A percentile compares a stretch with the other conserved stretches of the same genome.
phyloP scores from a whole-genome alignment of 495 filamentous ascomycete genomes.

The Trichoderma virens region DNA sequence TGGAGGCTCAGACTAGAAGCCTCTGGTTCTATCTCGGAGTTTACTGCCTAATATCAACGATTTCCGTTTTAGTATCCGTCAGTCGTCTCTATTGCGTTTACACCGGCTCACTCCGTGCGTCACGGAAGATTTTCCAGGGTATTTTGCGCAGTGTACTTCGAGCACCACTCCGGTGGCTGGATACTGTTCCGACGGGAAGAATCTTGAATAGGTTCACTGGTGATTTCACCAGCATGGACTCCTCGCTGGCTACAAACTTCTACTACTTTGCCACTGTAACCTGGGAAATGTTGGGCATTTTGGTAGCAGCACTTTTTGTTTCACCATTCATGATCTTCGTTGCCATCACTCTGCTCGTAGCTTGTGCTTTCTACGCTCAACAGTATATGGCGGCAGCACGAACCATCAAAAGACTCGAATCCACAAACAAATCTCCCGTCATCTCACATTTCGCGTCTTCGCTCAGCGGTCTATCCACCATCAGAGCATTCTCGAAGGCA shows the following conservation, averaged over 20 bases:
- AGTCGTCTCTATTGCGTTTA: not conserved
- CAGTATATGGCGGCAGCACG: slow-evolving; percentile 61
- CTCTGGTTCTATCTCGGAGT: slow-evolving; percentile 14
- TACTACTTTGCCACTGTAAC: slow-evolving; percentile 45
- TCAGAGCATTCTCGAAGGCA: slow-evolving; percentile 62
- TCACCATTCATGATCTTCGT: slow-evolving; percentile 53
- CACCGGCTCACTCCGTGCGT: slow-evolving; percentile 41
- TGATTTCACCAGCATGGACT: slow-evolving; percentile 68
- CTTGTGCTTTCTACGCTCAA: slow-evolving; percentile 50
- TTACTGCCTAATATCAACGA: not conserved
- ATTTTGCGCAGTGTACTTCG: slow-evolving; percentile 59
- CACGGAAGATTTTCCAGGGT: slow-evolving; percentile 54
- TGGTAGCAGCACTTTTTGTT: slow-evolving; percentile 53
- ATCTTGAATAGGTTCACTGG: slow-evolving; percentile 74
- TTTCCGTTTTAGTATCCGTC: not conserved
- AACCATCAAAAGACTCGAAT: slow-evolving; percentile 68
- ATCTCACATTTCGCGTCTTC: slow-evolving; percentile 69
- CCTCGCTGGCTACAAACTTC: slow-evolving; percentile 51
- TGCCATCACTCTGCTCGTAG: slow-evolving; percentile 41
- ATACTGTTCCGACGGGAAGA: slow-evolving; percentile 71
- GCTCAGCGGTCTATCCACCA: slow-evolving; percentile 64
- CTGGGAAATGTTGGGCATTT: slow-evolving; percentile 48
- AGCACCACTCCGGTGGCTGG: slow-evolving; percentile 67
- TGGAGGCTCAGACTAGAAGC: slow-evolving; percentile 9
- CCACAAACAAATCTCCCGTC: slow-evolving; percentile 62